Evolutionary conservation across 2,329 filamentous ascomycete species (phyloP).

Genomic region (Ceratocystis huliohia): DNA sequence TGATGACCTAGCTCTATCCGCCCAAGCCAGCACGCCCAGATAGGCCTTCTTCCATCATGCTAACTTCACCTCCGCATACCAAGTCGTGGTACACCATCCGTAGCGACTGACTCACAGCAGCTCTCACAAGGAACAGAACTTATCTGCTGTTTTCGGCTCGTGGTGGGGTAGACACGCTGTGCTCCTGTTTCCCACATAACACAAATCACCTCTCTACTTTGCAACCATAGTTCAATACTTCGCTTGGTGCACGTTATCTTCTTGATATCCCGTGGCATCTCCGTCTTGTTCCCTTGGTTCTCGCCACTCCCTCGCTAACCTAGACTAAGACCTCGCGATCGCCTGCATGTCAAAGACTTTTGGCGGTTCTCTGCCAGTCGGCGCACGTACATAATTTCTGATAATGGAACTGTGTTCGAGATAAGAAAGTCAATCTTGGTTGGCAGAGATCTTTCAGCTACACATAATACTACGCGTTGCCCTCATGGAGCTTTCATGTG

Average conservation of each 20-base stretch:
- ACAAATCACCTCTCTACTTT: neutral
- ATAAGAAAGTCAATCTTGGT: neutral
- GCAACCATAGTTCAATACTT: neutral
- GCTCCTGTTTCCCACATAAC: neutral
- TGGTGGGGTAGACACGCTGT: neutral
- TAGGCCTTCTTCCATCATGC: neutral
- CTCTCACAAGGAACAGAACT: neutral
- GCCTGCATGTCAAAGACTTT: constrained; percentile 1
- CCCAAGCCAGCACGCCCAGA: neutral
- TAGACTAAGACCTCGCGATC: neutral
- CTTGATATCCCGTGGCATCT: neutral
- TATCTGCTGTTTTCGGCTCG: neutral
- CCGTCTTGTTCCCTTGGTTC: neutral
- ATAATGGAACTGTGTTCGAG: neutral
- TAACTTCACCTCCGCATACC: neutral
- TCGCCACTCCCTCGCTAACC: neutral
- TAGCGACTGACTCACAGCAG: neutral
- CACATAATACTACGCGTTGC: neutral
- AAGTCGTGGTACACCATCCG: neutral
- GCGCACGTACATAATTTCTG: neutral
- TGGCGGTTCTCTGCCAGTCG: neutral
- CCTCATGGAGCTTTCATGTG: neutral
- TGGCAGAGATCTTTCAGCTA: neutral
- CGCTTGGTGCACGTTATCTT: neutral
- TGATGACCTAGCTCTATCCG: neutral